Evolutionary conservation across 257 asterid genomes (phyloP).

Genomic region (Avicennia marina): DNA sequence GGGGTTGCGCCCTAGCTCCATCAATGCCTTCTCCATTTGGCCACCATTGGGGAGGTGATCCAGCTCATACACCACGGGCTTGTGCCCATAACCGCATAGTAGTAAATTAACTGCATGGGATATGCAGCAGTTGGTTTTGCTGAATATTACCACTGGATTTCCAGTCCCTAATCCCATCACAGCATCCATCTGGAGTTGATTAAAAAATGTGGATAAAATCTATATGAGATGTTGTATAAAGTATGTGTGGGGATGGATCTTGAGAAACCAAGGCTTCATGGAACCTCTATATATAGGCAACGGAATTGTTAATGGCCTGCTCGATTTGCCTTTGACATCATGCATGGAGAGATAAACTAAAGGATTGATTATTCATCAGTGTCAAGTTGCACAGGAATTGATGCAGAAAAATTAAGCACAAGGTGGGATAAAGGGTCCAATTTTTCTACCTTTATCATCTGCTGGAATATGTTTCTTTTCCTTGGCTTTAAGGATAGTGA

Average conservation of each 20-base stretch:
- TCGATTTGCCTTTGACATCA: background rate
- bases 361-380: background rate
- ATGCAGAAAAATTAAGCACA: constrained; percentile 15
- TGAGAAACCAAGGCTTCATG: background rate
- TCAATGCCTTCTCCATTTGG: background rate
- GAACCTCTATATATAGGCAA: constrained; percentile 4
- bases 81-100: background rate
- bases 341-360: background rate
- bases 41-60: background rate
- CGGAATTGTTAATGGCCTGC: background rate
- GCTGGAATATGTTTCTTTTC: constrained; percentile 13
- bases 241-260: background rate
- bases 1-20: background rate
- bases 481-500: background rate
- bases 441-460: constrained; percentile 9
- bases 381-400: constrained; percentile 8
- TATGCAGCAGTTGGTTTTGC: background rate
- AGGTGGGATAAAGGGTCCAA: background rate
- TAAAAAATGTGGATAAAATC: too few relatives aligned
- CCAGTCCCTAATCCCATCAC: background rate
- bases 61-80: background rate
- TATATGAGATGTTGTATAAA: too few relatives aligned
- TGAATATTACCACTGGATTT: background rate
- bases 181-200: too few relatives aligned
- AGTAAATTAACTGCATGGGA: background rate